phyloP scores from a whole-genome alignment of 768 basidiomycete species.

The Bullera alba region DNA sequence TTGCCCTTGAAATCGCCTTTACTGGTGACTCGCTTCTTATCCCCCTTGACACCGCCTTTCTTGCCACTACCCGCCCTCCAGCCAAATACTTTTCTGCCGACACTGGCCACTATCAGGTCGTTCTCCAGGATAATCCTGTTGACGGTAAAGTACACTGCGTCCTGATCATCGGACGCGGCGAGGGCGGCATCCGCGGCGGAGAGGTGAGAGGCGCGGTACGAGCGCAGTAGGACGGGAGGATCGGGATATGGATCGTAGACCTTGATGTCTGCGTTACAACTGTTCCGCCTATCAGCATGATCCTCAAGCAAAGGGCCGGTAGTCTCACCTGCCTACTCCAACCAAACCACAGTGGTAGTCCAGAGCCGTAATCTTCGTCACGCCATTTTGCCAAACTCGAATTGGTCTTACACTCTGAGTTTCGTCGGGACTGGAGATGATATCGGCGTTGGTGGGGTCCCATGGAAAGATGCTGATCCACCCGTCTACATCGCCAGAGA shows the following conservation, averaged over 20 bases:
- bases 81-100: constrained; percentile 34
- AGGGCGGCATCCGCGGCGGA: constrained; percentile 15
- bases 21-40: constrained; percentile 14
- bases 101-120: constrained; percentile 37
- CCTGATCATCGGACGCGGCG: constrained; percentile 11
- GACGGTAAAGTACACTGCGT: constrained; percentile 24
- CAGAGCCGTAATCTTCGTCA: constrained; percentile 29
- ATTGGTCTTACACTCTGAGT: background rate
- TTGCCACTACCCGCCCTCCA: constrained; percentile 40
- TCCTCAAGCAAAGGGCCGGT: background rate
- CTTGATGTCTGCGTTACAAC: constrained; percentile 33
- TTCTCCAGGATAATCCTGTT: constrained; percentile 41
- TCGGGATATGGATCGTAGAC: constrained; percentile 34
- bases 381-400: constrained; percentile 21
- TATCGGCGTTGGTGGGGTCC: constrained; percentile 5
- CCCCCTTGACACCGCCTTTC: constrained; percentile 18
- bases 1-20: constrained; percentile 15
- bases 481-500: constrained; percentile 29
- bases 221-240: constrained; percentile 23
- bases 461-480: constrained; percentile 29
- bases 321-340: constrained; percentile 31
- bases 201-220: constrained; percentile 30
- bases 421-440: no score
- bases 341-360: constrained; percentile 30
- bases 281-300: background rate